Conservation (phyloP, 106 monocot species). For the Gastrodia elata region DNA sequence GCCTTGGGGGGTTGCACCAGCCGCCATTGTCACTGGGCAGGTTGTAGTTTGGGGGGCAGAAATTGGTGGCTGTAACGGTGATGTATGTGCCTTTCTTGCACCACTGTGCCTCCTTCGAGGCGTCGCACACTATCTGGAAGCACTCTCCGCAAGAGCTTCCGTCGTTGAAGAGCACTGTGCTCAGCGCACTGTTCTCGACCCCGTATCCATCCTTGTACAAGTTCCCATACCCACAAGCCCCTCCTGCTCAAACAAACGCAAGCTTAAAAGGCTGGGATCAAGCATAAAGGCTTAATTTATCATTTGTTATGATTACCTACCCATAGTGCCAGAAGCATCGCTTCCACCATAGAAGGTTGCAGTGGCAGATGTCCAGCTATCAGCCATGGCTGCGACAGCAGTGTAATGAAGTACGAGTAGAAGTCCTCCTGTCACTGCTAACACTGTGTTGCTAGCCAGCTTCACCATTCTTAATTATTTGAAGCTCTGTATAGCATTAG, state of each 20-base stretch:
- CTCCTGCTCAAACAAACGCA: neutral
- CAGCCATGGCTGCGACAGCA: neutral
- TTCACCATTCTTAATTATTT: neutral
- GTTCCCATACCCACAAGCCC: slow-evolving; percentile 26
- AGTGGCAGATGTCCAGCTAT: slow-evolving; percentile 28
- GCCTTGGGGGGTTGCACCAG: slow-evolving; percentile 40
- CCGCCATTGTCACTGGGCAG: slow-evolving; percentile 22
- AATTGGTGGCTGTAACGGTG: slow-evolving; percentile 40
- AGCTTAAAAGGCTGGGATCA: too few species aligned
- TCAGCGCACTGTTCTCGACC: slow-evolving; percentile 19
- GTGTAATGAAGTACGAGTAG: neutral
- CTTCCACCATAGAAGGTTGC: slow-evolving; percentile 56
- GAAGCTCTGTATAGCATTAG: neutral
- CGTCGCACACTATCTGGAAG: slow-evolving; percentile 28
- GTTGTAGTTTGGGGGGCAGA: slow-evolving; percentile 31
- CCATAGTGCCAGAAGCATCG: slow-evolving; percentile 59
- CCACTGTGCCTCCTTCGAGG: slow-evolving; percentile 17
- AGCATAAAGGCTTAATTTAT: too few species aligned
- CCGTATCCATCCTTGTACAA: slow-evolving; percentile 21
- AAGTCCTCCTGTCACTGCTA: too few species aligned
- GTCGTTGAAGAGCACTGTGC: slow-evolving; percentile 23
- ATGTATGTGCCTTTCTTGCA: slow-evolving; percentile 15
- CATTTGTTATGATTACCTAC: slow-evolving; percentile 12
- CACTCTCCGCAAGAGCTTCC: slow-evolving; percentile 32
- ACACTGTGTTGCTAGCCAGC: neutral